phyloP scores from a whole-genome alignment of 2,329 filamentous ascomycete genomes.

The Ceratocystis smalleyi region DNA sequence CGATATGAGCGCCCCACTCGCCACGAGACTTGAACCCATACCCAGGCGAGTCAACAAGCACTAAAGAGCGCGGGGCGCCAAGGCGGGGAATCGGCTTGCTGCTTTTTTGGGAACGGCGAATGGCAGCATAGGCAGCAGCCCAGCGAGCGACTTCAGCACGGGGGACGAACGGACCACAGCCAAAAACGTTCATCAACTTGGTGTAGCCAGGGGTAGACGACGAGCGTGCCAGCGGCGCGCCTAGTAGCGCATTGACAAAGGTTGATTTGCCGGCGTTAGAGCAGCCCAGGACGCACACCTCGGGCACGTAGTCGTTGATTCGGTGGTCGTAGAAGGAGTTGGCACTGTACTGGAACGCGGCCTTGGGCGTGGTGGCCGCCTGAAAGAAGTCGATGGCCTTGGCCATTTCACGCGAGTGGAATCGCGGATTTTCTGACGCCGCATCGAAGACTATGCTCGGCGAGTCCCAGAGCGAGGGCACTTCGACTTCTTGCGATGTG shows the following conservation, averaged over 20 bases:
- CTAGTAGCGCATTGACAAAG: conserved; percentile 67
- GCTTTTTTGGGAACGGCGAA: conserved; percentile 3
- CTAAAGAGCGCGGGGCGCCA: conserved; percentile 30
- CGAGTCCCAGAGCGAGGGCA: conserved; percentile 10
- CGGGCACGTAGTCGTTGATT: conserved; percentile 37
- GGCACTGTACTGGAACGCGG: conserved; percentile 35
- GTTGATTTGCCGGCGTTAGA: conserved; percentile 85
- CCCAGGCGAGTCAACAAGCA: conserved; percentile 37
- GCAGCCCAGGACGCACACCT: conserved; percentile 66
- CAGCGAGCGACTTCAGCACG: conserved; percentile 9
- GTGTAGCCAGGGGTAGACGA: conserved; percentile 38
- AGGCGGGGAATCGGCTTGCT: conserved; percentile 17
- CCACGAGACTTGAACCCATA: conserved; percentile 33
- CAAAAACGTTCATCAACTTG: conserved; percentile 40
- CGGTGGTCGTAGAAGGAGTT: conserved; percentile 33
- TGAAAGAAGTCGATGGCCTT: conserved; percentile 12
- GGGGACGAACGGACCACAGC: conserved; percentile 30
- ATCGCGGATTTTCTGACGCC: not conserved
- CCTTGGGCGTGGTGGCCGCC: conserved; percentile 15
- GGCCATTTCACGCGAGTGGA: conserved; percentile 3
- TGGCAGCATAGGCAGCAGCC: not conserved
- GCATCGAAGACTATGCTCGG: conserved; percentile 8
- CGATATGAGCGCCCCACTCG: conserved; percentile 38
- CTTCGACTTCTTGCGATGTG: not conserved
- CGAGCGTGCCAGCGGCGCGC: conserved; percentile 33